Conservation (phyloP, 2,329 filamentous ascomycete species). For the Calonectria pauciramosa region DNA sequence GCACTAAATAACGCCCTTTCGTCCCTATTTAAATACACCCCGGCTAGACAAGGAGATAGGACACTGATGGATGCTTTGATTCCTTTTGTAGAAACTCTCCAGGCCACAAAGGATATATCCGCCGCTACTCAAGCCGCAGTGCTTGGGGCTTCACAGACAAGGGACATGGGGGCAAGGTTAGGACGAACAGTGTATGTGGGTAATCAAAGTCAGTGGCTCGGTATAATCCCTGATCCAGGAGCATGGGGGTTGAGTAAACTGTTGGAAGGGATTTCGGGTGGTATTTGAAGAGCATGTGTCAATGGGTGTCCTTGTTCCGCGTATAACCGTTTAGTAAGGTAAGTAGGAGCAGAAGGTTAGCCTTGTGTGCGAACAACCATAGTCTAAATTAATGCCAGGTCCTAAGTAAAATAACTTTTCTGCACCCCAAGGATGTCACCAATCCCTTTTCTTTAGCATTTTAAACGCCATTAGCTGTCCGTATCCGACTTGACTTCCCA, state of each 20-base stretch:
- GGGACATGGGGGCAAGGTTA: constrained; percentile 80
- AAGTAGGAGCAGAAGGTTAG: background rate
- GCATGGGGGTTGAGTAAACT: constrained; percentile 51
- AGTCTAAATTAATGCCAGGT: background rate
- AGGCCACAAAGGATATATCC: constrained; percentile 57
- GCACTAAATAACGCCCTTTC: constrained; percentile 70
- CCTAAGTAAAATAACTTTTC: background rate
- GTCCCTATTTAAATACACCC: constrained; percentile 76
- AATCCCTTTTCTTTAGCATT: background rate
- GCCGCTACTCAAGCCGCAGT: constrained; percentile 71
- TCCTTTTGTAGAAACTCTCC: constrained; percentile 75
- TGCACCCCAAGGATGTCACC: background rate
- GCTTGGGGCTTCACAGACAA: constrained; percentile 76
- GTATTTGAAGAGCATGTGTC: background rate
- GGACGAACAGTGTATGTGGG: constrained; percentile 83
- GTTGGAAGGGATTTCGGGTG: background rate
- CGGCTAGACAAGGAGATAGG: constrained; percentile 78
- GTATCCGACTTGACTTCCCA: background rate
- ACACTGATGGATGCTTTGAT: constrained; percentile 80
- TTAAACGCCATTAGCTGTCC: background rate
- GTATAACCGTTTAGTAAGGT: no score
- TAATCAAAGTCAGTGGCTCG: constrained; percentile 68
- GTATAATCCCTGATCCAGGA: constrained; percentile 80
- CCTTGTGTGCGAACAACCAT: background rate
- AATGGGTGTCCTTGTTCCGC: no score